Conservation (phyloP, 2,329 filamentous ascomycete species). For the Rutstroemia sp. region DNA sequence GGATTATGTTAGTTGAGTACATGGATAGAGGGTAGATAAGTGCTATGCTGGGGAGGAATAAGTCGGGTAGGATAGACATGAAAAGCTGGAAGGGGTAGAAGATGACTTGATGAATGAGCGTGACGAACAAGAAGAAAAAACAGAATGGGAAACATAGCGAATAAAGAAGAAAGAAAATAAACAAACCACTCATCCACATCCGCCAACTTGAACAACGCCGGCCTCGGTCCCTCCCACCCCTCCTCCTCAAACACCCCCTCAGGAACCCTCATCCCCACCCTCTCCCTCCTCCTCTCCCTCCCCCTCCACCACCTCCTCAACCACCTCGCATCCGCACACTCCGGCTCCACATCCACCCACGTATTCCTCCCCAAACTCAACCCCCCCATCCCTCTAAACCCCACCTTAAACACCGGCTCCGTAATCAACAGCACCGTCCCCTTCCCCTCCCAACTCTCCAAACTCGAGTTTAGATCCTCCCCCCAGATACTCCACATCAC, state of each 20-base stretch:
- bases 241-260: slow-evolving; percentile 34
- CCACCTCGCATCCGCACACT: slow-evolving; percentile 45
- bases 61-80: too few species aligned
- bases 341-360: slow-evolving; percentile 49
- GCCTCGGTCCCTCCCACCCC: slow-evolving; percentile 27
- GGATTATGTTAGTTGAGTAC: background rate
- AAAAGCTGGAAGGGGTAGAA: too few species aligned
- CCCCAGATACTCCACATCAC: slow-evolving; percentile 48
- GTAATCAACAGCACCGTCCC: slow-evolving; percentile 43
- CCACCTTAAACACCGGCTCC: slow-evolving; percentile 25
- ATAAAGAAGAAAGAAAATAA: background rate
- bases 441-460: slow-evolving; percentile 38
- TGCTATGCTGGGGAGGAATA: background rate
- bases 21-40: background rate
- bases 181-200: slow-evolving; percentile 36
- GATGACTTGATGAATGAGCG: too few species aligned
- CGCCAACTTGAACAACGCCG: slow-evolving; percentile 35
- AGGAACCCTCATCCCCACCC: slow-evolving; percentile 42
- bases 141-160: too few species aligned
- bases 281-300: slow-evolving; percentile 39
- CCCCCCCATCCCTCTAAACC: slow-evolving; percentile 19
- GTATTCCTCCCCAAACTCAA: slow-evolving; percentile 34
- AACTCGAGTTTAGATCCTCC: slow-evolving; percentile 36
- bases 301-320: slow-evolving; percentile 41
- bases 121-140: background rate